A percentile compares a stretch with the other conserved stretches of the same genome.
Conservation (phyloP, 179 eudicot genomes). For the Spergularia azorica region DNA sequence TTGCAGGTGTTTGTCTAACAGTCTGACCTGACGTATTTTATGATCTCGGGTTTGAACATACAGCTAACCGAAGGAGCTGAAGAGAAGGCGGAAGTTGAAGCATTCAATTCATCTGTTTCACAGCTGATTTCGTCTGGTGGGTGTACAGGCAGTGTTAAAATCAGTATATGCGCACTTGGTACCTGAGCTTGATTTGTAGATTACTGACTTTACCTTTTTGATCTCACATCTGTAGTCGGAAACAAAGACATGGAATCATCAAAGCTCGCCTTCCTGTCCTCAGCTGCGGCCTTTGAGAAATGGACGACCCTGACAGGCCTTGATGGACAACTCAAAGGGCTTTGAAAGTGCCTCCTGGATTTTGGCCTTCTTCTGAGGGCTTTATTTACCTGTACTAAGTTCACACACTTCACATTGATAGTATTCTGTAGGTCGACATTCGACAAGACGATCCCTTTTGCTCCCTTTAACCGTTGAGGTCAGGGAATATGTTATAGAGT, state of each 20-base stretch:
- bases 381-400: conserved; percentile 1
- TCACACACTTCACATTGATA: conserved; percentile 1
- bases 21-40: not conserved
- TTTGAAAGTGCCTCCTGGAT: conserved; percentile 36
- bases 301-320: conserved; percentile 83
- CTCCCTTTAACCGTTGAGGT: no score
- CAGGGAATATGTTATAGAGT: not conserved
- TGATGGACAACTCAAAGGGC: conserved; percentile 77
- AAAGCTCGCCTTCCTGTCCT: conserved; percentile 75
- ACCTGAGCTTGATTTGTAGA: not conserved
- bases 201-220: not conserved
- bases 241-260: conserved; percentile 67
- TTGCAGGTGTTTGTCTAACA: no score
- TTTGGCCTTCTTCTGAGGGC: not conserved
- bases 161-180: not conserved
- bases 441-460: conserved; percentile 5
- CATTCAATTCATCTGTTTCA: conserved; percentile 65
- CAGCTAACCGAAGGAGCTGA: conserved; percentile 77
- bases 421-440: conserved; percentile 10
- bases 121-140: conserved; percentile 76
- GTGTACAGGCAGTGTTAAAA: not conserved
- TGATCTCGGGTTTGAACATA: not conserved
- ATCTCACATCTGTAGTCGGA: conserved; percentile 38
- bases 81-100: conserved; percentile 71
- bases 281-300: conserved; percentile 87